phyloP scores from a whole-genome alignment of 2,329 filamentous ascomycete species.

The Canariomyces notabilis region DNA sequence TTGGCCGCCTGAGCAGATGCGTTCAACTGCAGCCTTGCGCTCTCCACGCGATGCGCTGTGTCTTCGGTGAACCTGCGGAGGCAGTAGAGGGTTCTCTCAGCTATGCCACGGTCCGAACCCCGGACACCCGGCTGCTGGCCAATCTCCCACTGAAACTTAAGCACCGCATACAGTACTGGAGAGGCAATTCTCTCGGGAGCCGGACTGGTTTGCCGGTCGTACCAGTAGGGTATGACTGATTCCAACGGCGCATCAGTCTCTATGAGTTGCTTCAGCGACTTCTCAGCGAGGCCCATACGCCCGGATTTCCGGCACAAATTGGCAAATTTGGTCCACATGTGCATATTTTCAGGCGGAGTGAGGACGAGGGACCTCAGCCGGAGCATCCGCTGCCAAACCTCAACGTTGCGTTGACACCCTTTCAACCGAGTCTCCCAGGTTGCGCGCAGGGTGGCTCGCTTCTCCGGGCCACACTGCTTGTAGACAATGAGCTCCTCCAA shows the following conservation, averaged over 20 bases:
- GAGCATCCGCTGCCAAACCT: constrained; percentile 98
- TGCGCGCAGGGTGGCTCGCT: constrained; percentile 82
- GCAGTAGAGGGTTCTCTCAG: constrained; percentile 54
- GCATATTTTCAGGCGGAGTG: constrained; percentile 84
- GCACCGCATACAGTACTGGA: constrained; percentile 89
- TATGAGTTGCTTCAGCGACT: constrained; percentile 87
- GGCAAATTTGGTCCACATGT: constrained; percentile 99
- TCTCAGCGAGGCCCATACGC: constrained; percentile 89
- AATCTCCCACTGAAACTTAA: constrained; percentile 94
- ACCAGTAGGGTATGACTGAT: constrained; percentile 56
- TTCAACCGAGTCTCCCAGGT: constrained; percentile 96
- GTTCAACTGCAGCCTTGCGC: constrained; percentile 45
- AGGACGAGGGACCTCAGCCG: constrained; percentile 91
- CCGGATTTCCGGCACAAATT: constrained; percentile 97
- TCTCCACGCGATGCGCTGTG: constrained; percentile 50
- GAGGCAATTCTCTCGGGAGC: constrained; percentile 52
- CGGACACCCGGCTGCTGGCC: constrained; percentile 55
- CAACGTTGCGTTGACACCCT: constrained; percentile 93
- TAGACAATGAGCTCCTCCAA: constrained; percentile 97
- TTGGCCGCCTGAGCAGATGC: constrained; percentile 40
- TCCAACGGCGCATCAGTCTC: constrained; percentile 62
- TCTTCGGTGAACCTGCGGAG: constrained; percentile 58
- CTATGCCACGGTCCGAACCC: constrained; percentile 35
- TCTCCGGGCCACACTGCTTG: constrained; percentile 87
- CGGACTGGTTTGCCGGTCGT: constrained; percentile 33